Evolutionary conservation across 805 yeast genomes (phyloP).

Genomic region (Diddensiella caesifluorescens): DNA sequence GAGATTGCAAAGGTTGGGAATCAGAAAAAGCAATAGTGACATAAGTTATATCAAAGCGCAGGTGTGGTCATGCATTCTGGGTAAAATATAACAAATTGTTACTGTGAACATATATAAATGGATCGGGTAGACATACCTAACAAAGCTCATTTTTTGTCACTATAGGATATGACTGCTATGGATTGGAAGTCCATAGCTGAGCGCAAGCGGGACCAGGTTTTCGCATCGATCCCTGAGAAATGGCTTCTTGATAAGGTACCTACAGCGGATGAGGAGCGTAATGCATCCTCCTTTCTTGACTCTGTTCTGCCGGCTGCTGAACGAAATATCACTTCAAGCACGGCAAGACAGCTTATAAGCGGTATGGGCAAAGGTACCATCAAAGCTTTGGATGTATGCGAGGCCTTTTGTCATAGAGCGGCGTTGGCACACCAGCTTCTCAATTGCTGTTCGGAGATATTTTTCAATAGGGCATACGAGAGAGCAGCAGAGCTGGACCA

Average conservation of each 20-base stretch:
- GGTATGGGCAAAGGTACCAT: slow-evolving; percentile 39
- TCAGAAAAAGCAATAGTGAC: too few relatives aligned
- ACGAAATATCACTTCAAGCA: slow-evolving; percentile 6
- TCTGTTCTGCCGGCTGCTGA: slow-evolving; percentile 7
- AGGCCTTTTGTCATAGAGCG: slow-evolving; percentile 54
- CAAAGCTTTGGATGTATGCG: slow-evolving; percentile 42
- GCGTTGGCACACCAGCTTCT: slow-evolving; percentile 52
- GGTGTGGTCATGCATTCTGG: too few relatives aligned
- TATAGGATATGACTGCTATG: neutral
- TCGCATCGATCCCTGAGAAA: slow-evolving; percentile 7
- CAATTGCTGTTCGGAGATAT: slow-evolving; percentile 35
- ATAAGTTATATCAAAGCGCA: too few relatives aligned
- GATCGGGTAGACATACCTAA: too few relatives aligned
- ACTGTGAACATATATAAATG: too few relatives aligned
- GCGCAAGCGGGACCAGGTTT: neutral
- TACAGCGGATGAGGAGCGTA: slow-evolving; percentile 6
- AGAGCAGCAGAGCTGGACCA: slow-evolving; percentile 55
- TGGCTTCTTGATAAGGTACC: slow-evolving; percentile 11
- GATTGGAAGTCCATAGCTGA: neutral
- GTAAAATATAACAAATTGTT: too few relatives aligned
- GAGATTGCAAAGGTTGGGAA: too few relatives aligned
- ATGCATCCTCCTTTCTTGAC: slow-evolving; percentile 5
- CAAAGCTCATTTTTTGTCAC: too few relatives aligned
- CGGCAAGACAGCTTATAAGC: slow-evolving; percentile 29
- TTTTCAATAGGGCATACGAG: slow-evolving; percentile 53